Base-by-base conservation (phyloP, 2,329 filamentous ascomycete genomes). In the Ceratocystis ficicola region DNA sequence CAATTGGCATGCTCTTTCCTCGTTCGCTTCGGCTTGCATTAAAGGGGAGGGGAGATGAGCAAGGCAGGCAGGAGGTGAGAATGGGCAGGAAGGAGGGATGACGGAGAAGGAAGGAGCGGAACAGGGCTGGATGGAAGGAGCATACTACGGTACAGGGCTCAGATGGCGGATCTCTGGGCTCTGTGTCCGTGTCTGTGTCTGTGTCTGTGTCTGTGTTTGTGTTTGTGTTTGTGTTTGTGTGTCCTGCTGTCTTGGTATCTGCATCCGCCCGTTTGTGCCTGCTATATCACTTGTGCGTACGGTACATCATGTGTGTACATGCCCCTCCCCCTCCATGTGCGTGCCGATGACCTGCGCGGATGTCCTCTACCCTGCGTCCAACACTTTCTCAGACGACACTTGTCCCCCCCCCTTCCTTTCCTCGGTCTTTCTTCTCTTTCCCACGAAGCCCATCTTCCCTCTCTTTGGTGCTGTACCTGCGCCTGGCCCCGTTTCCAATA, bases 21-120 rank as follows among this genome's bases (percentile, higher is more conserved):
- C 8, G 10, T 41, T 41, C 10, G 36, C 36, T 28, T 30, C 22
- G 10, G 12, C 15, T 36, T 32, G 25, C 55, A 59, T 41, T 41
- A 59, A 17, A 59, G 55, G 55, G 15, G 52, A 36, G 25, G 52
- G 12, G 8, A 28, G 52, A 22, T 12, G 20, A 48, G 48, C 1
- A 12, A 50, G 48, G 22, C n/a, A 20, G 6, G n/a, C 1, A 1
- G 3, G 48, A 50, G 20, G 5, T 22, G n/a, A 50, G 22, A 57
- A 41, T 41, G 36, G 52, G 22, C 3, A 57, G 28, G 52, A 57
- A 17, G 25, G 52, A 30, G 25, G 25, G 22, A 57, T 30, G 55
- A 20, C 55, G 55, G 55, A 59, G 55, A 59, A 59, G 55, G 55
- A 59, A 59, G 25, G n/a, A 8, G 59, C 59, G 41, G 32, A 10